Base-by-base conservation (phyloP, 257 asterid genomes). In the Apocynum venetum region DNA sequence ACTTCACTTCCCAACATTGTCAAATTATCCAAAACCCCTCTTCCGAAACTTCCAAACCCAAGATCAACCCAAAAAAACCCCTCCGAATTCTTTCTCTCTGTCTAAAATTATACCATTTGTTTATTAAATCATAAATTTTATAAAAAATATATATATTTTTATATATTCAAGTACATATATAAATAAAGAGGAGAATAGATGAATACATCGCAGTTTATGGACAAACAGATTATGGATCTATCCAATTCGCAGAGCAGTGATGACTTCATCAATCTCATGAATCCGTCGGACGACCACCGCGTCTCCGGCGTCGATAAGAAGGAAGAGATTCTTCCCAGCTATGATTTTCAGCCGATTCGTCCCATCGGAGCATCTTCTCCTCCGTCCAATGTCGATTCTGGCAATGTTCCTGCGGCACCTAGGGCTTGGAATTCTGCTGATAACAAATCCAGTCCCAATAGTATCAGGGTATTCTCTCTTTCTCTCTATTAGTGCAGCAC, bases 201-300 rank as follows among this genome's bases (percentile, higher is more conserved):
- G 98, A 92, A 91, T 88, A 80, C 94, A 74, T 89, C 93, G 79
- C 90, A 86, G 86, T 92, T 82, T 76, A 93, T 92, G 98, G 98
- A 95, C 89, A 95, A 95, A 86, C 99, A 93, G 93, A 93, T 95
- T 89, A 95, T 93, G 99, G 97, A 93, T 91, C 96, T 93, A 79
- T 89, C 97, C 43, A 91, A 85, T 86, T 90, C 96, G 2, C 93
- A 90, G 83, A 79, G 71, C 79, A 81, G 83, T 41, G 65, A 59
- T 14, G 97, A 91, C 52, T 91, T 91, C 85, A 88, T 91, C 88
- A 93, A 91, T 90, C 89, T 93, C 84, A 84, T 87, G 85, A 93
- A 89, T 68, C 91, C 91, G 9, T 82, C 84, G 51, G 80, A 81
- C 60, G 90, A 85, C 56, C 78, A 43, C 55, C 66, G 68, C 52